Evolutionary conservation across 108 stramenopile genomes (phyloP), one percentile per base, ranked within the genome.

Genomic region (Schizochytrium sp.): DNA sequence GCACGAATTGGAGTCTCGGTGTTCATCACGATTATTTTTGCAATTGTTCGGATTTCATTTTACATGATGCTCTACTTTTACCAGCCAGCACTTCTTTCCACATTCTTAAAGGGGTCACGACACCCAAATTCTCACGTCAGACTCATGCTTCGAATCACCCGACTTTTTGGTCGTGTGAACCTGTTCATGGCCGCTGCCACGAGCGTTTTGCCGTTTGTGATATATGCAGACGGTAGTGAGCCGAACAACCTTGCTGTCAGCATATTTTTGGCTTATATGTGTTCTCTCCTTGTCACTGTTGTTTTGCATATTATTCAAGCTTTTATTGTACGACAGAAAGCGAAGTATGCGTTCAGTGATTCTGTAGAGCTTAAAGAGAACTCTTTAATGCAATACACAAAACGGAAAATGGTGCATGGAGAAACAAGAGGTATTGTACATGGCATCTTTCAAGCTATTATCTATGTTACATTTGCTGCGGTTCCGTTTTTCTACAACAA

Each of bases 401-500:
- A 40, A 8, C 10, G 28, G 55, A 55, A 55, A 28, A 49, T 83
- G 50, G 5, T 83, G 5, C 49, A 83, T 10, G 76, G 47, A 5
- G 50, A 55, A n/a, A 49, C 28, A 1, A 55, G 55, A 10, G 47
- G 50, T 53, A 28, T 83, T 40, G 10, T 83, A 47, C 76, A 83
- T n/a, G 47, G 76, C 15, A 5, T 7, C 1, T 15, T 83, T 10
- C 76, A 83, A 53, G 5, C 17, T 10, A 55, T 50, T 13, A n/a
- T 83, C 15, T 50, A 47, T 53, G 5, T 55, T 42, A 53, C 40
- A 10, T 83, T 83, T 28, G 76, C 76, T 7, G 53, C 55, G 17
- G 53, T 40, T 17, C 76, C 76, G 5, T 83, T 83, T 28, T 83
- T 83, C 50, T 83, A 17, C 76, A 83, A 83, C 76, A 83, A 83